Evolutionary conservation across 805 yeast species (phyloP), one percentile per base, ranked within the genome.

Genomic region (Metschnikowia chrysomelidarum): DNA sequence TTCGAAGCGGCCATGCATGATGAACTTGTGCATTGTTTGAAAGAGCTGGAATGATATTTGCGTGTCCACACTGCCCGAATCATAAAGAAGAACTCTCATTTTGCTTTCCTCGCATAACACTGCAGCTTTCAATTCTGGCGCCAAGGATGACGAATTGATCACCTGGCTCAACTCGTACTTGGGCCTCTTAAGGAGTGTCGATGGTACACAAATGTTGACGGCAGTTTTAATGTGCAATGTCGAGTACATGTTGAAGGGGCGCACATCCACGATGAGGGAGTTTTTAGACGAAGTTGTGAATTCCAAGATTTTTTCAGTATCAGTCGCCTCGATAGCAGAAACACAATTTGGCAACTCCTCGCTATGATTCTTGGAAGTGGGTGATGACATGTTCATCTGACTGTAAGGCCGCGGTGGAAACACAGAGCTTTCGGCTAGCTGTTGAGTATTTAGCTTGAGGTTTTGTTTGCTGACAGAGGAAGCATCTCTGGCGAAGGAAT

Each of bases 141-240:
- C 47, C 19, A 63, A 45, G 25, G 51, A 56, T 40, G 59, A 54
- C 6, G 66, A 50, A 22, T 57, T 55, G 17, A 69, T 38, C 15
- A 69, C 56, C 19, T 60, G 60, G 5, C 43, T 39, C 20, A 70
- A 42, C 32, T 51, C 57, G 34, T 60, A 63, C 19, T 64, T 56
- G 25, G 51, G 54, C 32, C 75, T 44, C 41, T 68, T 68, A 20
- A 70, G 45, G 17, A 70, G 54, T 1, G 75, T 70, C 3, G 73
- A 59, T 8, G 75, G 75, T 10, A 69, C 50, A 42, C 73, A 69
- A 12, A 67, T 49, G 41, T 68, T 67, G 40, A 62, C 43, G 14
- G 75, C 49, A 17, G 51, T 41, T 10, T 38, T 42, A 11, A 70
- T 36, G 34, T 64, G 60, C 19, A 60, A 47, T 7, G 46, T 38